phyloP scores from a whole-genome alignment of 2,329 filamentous ascomycete genomes.

The Fusarium fracticaudum region DNA sequence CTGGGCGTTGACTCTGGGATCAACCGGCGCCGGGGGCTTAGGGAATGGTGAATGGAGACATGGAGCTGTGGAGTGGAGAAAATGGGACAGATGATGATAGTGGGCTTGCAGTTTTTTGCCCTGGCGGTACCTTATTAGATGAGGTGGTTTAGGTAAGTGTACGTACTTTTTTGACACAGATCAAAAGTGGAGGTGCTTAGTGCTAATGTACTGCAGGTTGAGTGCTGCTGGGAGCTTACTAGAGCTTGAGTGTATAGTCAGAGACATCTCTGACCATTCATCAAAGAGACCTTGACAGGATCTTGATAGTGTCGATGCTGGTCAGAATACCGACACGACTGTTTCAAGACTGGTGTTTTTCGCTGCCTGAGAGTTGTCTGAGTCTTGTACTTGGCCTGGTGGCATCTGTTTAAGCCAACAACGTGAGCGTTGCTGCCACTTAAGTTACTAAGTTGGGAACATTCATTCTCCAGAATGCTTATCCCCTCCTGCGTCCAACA shows the following conservation, averaged over 20 bases:
- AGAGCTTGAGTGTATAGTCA: background rate
- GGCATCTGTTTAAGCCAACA: background rate
- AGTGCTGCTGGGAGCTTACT: background rate
- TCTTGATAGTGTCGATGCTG: background rate
- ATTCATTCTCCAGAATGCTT: background rate
- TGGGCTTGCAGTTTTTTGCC: conserved; percentile 21
- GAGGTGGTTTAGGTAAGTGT: conserved; percentile 7
- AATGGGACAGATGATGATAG: conserved; percentile 34
- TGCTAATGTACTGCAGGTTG: background rate
- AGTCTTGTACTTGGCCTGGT: background rate
- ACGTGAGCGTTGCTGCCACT: background rate
- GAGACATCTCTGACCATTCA: background rate
- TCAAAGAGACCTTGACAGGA: background rate
- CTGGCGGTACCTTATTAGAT: background rate
- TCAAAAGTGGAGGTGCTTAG: background rate
- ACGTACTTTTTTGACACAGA: background rate
- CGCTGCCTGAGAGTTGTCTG: background rate
- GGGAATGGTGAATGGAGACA: conserved; percentile 18
- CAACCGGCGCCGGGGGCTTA: conserved; percentile 10
- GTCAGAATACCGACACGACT: background rate
- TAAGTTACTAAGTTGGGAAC: background rate
- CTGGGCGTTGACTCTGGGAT: conserved; percentile 6
- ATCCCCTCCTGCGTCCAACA: background rate
- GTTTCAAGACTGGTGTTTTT: background rate
- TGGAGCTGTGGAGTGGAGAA: conserved; percentile 33